These are phyloP conservation scores for Bolboschoenoplectus hybrid DNA, from an alignment of 202 grass and related monocot species.

Conservation along the genomic window DNA sequence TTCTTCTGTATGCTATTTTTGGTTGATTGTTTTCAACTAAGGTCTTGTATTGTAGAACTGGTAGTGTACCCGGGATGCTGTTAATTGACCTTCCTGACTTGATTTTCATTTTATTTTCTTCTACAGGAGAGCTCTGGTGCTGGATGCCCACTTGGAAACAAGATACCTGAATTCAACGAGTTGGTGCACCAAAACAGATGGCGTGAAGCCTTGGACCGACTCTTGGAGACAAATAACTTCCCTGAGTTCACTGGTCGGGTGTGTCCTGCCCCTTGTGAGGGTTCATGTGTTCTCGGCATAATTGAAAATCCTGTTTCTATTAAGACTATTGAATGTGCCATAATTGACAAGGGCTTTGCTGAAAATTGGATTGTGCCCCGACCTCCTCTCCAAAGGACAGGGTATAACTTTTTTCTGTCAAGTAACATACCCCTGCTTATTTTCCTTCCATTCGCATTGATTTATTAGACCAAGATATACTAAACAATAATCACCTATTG, in stretches of 20 bases:
- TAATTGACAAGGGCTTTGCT: constrained; percentile 98
- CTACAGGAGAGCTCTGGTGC: constrained; percentile 89
- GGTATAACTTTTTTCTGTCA: constrained; percentile 50
- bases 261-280: constrained; percentile 96
- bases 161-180: constrained; percentile 98
- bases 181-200: constrained; percentile 93
- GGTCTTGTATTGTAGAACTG: not conserved
- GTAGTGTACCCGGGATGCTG: not conserved
- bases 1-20: not conserved
- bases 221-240: constrained; percentile 97
- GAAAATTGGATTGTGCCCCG: constrained; percentile 94
- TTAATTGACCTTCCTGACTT: not conserved
- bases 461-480: constrained; percentile 30
- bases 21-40: not conserved
- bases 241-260: constrained; percentile 98
- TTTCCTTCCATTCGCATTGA: constrained; percentile 22
- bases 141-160: constrained; percentile 98
- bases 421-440: not conserved
- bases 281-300: constrained; percentile 96
- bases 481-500: not conserved
- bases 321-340: constrained; percentile 97
- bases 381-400: constrained; percentile 88
- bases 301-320: constrained; percentile 99
- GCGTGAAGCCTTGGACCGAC: constrained; percentile 89
- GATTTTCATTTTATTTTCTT: constrained; percentile 13